These are phyloP conservation scores for Pulicaria dysenterica DNA, from an alignment of 129 eudicot genomes.

Conservation along the genomic window DNA sequence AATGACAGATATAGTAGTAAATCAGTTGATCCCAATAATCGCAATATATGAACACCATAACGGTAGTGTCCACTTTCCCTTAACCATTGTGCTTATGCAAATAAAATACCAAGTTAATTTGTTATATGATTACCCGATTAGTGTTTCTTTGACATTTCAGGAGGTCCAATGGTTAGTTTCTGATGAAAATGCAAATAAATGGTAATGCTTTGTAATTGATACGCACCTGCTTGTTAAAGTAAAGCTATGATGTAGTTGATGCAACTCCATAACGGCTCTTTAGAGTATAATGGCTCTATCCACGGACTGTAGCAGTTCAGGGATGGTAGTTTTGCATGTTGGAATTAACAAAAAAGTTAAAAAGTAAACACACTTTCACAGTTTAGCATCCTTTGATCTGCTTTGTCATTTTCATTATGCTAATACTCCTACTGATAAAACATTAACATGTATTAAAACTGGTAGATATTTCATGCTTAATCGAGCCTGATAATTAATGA, in stretches of 20 bases:
- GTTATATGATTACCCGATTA: not conserved
- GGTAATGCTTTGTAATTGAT: constrained; percentile 17
- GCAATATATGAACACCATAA: no score
- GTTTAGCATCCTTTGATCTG: constrained; percentile 10
- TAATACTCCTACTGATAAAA: not conserved
- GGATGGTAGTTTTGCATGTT: constrained; percentile 75
- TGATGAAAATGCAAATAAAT: constrained; percentile 1
- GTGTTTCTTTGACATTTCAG: constrained; percentile 8
- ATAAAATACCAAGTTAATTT: constrained; percentile 15
- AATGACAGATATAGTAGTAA: no score
- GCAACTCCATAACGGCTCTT: constrained; percentile 66
- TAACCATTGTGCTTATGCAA: not conserved
- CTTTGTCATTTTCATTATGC: constrained; percentile 7
- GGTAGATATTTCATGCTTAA: constrained; percentile 16
- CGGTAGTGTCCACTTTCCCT: no score
- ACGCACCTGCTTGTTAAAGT: constrained; percentile 18
- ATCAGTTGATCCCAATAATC: no score
- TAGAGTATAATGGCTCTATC: constrained; percentile 65
- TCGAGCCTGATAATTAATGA: not conserved
- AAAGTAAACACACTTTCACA: constrained; percentile 2
- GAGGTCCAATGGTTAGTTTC: not conserved
- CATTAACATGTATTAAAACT: not conserved
- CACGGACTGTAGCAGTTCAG: constrained; percentile 69
- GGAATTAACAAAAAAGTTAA: constrained; percentile 31
- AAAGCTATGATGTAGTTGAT: constrained; percentile 38